phyloP scores from a whole-genome alignment of 1,284 basidiomycete genomes.

The Trichosporon inkin region DNA sequence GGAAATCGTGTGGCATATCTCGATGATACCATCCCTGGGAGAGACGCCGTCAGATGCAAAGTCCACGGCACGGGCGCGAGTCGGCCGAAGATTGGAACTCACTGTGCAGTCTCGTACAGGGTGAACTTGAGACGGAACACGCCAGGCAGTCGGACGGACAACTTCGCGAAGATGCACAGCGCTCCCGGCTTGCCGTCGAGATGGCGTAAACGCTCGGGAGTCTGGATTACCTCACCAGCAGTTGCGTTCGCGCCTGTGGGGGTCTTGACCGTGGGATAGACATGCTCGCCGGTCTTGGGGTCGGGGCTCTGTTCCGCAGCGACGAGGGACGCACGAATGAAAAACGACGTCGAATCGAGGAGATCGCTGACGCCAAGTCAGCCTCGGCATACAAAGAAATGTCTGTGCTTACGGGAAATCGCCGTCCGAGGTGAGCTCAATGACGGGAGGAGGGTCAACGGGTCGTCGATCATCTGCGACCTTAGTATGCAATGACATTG shows the following conservation, averaged over 20 bases:
- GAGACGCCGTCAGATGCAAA: background rate
- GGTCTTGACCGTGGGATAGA: constrained; percentile 42
- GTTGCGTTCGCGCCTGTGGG: constrained; percentile 47
- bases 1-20: constrained; percentile 41
- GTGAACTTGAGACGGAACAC: constrained; percentile 48
- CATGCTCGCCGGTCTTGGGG: constrained; percentile 3
- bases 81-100: constrained; percentile 19
- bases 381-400: background rate
- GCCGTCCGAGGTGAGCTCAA: constrained; percentile 34
- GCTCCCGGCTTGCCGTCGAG: constrained; percentile 40
- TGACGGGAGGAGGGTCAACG: constrained; percentile 51
- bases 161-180: constrained; percentile 50
- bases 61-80: background rate
- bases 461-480: constrained; percentile 46
- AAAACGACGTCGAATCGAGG: constrained; percentile 38
- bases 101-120: constrained; percentile 46
- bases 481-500: background rate
- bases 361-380: constrained; percentile 24
- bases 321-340: constrained; percentile 44
- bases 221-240: constrained; percentile 49
- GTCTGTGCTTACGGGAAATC: constrained; percentile 17
- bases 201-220: constrained; percentile 45
- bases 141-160: constrained; percentile 49
- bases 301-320: constrained; percentile 22
- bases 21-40: constrained; percentile 32